A percentile compares a stretch with the other conserved stretches of the same genome.
These are phyloP conservation scores for Zasmidium cellare DNA, from an alignment of 2,329 filamentous ascomycete species.

Conservation along the genomic window DNA sequence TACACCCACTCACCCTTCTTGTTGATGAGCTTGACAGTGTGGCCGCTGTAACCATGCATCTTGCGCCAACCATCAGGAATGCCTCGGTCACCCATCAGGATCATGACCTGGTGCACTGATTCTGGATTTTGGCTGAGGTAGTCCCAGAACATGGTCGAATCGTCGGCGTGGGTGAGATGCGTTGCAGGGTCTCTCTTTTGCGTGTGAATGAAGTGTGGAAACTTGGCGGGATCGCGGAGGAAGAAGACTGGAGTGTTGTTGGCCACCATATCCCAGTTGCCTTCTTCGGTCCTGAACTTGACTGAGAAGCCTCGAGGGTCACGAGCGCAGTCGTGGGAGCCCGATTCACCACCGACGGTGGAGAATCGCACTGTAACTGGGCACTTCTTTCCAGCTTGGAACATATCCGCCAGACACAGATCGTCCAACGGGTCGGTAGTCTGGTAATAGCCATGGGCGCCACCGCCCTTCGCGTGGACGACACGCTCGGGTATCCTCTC, in stretches of 20 bases:
- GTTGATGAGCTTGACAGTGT: slow-evolving; percentile 56
- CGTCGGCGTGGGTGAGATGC: slow-evolving; percentile 65
- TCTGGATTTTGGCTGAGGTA: slow-evolving; percentile 57
- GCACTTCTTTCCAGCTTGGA: slow-evolving; percentile 67
- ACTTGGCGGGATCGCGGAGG: slow-evolving; percentile 71
- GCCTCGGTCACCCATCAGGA: slow-evolving; percentile 56
- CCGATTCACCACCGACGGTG: slow-evolving; percentile 72
- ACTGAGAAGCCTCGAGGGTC: slow-evolving; percentile 72
- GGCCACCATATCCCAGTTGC: slow-evolving; percentile 72
- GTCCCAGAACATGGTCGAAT: slow-evolving; percentile 68
- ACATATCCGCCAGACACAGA: slow-evolving; percentile 47
- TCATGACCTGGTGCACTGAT: slow-evolving; percentile 55
- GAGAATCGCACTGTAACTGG: slow-evolving; percentile 69
- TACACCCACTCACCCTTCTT: slow-evolving; percentile 57
- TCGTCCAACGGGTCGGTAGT: slow-evolving; percentile 50
- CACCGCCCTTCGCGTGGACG: slow-evolving; percentile 52
- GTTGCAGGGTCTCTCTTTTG: slow-evolving; percentile 74
- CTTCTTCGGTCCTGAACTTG: slow-evolving; percentile 72
- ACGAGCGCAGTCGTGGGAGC: slow-evolving; percentile 69
- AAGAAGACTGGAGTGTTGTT: slow-evolving; percentile 79
- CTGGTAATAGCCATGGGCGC: slow-evolving; percentile 50
- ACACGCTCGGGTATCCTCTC: slow-evolving; percentile 54
- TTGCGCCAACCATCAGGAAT: slow-evolving; percentile 57
- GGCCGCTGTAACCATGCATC: slow-evolving; percentile 57
- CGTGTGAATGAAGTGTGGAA: slow-evolving; percentile 71